These are phyloP conservation scores for Penicillium sp. DNA, from an alignment of 2,329 filamentous ascomycete species.

Conservation along the genomic window DNA sequence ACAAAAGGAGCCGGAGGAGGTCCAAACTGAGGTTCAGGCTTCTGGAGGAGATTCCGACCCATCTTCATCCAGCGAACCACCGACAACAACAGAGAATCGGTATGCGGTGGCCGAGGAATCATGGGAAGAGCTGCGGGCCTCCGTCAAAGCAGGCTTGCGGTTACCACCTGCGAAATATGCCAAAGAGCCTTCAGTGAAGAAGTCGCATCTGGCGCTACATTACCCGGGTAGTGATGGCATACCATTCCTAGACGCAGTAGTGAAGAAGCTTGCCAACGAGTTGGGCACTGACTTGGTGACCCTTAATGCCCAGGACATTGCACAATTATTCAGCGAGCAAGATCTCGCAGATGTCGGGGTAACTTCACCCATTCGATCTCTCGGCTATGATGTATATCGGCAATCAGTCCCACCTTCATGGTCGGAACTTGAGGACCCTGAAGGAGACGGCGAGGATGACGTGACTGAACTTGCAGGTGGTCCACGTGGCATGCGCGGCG, in stretches of 20 bases:
- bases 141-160: conserved; percentile 51
- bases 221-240: conserved; percentile 58
- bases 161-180: conserved; percentile 41
- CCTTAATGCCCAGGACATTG: conserved; percentile 48
- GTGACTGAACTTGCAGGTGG: conserved; percentile 17
- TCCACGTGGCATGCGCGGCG: conserved; percentile 20
- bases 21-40: conserved; percentile 9
- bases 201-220: conserved; percentile 58
- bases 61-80: conserved; percentile 15
- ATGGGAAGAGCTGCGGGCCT: conserved; percentile 51
- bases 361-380: conserved; percentile 39
- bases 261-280: conserved; percentile 61
- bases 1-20: conserved; percentile 17
- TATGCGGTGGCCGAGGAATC: conserved; percentile 43
- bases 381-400: conserved; percentile 57
- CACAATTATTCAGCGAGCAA: conserved; percentile 45
- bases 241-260: conserved; percentile 57
- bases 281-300: conserved; percentile 48
- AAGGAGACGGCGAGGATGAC: conserved; percentile 49
- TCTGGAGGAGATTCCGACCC: conserved; percentile 29
- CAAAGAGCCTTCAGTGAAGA: conserved; percentile 49
- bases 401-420: conserved; percentile 29
- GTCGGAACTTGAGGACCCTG: conserved; percentile 45
- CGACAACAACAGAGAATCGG: conserved; percentile 24
- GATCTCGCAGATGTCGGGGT: conserved; percentile 35